Conservation (phyloP, 2,329 filamentous ascomycete genomes). For the Pseudocercospora fuligena region DNA sequence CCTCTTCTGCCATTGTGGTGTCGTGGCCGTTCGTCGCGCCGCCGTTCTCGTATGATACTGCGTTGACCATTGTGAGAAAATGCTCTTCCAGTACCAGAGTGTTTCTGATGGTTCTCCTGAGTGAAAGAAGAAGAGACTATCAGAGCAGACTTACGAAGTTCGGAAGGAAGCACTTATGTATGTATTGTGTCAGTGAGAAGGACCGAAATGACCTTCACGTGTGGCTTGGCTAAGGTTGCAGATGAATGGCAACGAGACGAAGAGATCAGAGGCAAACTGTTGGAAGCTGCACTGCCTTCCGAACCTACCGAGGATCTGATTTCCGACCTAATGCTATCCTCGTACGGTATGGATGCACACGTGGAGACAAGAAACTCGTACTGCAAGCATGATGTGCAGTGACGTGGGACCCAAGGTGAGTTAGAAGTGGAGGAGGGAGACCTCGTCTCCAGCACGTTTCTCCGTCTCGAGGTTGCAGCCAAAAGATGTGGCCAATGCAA, state of each 20-base stretch:
- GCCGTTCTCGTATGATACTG: slow-evolving; percentile 31
- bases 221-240: neutral
- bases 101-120: neutral
- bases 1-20: slow-evolving; percentile 23
- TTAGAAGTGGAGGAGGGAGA: neutral
- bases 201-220: neutral
- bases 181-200: neutral
- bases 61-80: slow-evolving; percentile 32
- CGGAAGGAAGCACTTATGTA: neutral
- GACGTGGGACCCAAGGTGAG: slow-evolving; percentile 1
- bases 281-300: neutral
- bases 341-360: neutral
- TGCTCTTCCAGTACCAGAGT: neutral
- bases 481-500: neutral
- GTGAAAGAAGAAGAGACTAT: neutral
- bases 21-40: slow-evolving; percentile 26
- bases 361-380: neutral
- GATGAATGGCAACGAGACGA: slow-evolving; percentile 7
- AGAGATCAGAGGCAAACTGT: neutral
- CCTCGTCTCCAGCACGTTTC: neutral
- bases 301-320: neutral
- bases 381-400: slow-evolving; percentile 9
- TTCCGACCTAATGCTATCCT: neutral
- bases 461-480: neutral
- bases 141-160: neutral